Evolutionary conservation across 2,329 filamentous ascomycete genomes (phyloP), one percentile per base, ranked within the genome.

Genomic region (Thyridium curvatum): DNA sequence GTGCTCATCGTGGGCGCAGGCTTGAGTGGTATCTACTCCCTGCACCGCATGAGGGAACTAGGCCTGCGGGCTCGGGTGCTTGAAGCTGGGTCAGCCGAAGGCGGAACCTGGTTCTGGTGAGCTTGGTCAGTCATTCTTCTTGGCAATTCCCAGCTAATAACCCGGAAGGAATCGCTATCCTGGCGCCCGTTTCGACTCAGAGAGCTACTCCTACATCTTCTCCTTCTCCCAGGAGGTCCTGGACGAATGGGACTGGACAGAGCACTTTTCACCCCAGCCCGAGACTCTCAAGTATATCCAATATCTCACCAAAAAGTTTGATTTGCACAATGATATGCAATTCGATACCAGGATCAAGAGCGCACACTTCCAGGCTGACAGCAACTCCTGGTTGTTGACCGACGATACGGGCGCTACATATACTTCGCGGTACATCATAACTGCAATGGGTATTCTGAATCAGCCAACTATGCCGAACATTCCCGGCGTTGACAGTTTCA

Each of bases 51-150:
- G 52, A 52, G 57, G 4, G 46, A 69, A 30, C 54, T 65, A 10
- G 60, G 61, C 3, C 49, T 59, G 32, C 50, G 52, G 32, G 54
- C 56, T 37, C 59, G 53, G 40, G 58, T 61, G 5, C 41, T 69
- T n/a, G 66, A 69, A 41, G 60, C 60, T 17, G 63, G 56, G 12
- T 54, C 58, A 13, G 58, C 52, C 5, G 59, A 61, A 28, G 67
- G 67, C 4, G 68, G 69, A 1, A 71, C 67, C 3, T 74, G 70
- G 68, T 60, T 56, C 39, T 65, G 61, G 63, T 56, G 46, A 43
- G 41, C 12, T 32, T 14, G 12, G 15, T 13, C 14, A 15, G 12
- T 15, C 33, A 26, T 13, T 21, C 29, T n/a, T 16, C 10, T 15
- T 35, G 14, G 12, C 12, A 3, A 30, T 3, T 14, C 30, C 16